Conservation (phyloP, 1,284 basidiomycete species). For the Coniferiporia weirii region DNA sequence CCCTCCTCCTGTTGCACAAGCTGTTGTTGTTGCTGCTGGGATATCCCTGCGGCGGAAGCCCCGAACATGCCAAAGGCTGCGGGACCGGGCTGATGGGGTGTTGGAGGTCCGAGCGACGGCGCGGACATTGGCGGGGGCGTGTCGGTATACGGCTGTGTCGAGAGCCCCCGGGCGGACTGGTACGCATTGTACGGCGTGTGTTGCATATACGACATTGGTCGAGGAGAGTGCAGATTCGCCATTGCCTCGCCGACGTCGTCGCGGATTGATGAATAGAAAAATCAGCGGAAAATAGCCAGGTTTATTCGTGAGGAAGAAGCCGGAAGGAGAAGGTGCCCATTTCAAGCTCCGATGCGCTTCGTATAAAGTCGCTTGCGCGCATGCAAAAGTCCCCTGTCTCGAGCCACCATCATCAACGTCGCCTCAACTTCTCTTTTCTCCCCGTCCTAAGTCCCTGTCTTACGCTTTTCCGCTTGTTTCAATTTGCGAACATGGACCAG, state of each 20-base stretch:
- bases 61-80: constrained; percentile 11
- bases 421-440: background rate
- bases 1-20: constrained; percentile 54
- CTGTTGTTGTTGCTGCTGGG: constrained; percentile 24
- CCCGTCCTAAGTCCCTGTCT: background rate
- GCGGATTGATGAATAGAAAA: background rate
- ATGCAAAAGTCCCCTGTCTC: background rate
- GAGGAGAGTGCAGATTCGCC: constrained; percentile 9
- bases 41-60: background rate
- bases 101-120: constrained; percentile 11
- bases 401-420: constrained; percentile 8
- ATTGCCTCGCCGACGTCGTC: constrained; percentile 1
- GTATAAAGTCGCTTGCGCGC: constrained; percentile 3
- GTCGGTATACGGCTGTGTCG: constrained; percentile 11
- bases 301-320: background rate
- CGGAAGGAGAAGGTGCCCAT: background rate
- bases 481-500: constrained; percentile 60
- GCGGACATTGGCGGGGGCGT: constrained; percentile 19
- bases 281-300: background rate
- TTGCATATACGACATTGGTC: constrained; percentile 16
- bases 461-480: constrained; percentile 22
- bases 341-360: constrained; percentile 5
- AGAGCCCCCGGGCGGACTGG: constrained; percentile 6
- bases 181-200: constrained; percentile 11
- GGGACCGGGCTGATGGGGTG: constrained; percentile 5